Conservation (phyloP, 345 rosid species). For the Camelina sativa region DNA sequence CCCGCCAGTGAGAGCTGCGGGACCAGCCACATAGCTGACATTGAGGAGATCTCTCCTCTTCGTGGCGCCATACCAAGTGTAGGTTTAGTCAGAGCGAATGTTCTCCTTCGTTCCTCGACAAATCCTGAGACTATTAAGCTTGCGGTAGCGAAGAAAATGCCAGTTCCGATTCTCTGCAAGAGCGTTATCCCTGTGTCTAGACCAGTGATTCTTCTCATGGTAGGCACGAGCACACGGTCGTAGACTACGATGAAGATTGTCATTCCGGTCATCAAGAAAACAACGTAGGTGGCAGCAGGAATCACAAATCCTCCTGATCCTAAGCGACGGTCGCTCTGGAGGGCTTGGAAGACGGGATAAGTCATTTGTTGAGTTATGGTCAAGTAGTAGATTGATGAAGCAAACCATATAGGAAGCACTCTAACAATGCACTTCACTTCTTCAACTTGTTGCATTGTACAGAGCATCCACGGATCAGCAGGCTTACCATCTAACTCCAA, state of each 20-base stretch:
- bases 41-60: conserved; percentile 58
- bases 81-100: conserved; percentile 51
- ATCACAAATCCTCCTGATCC: conserved; percentile 52
- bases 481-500: conserved; percentile 57
- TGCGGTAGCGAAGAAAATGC: conserved; percentile 48
- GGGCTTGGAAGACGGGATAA: conserved; percentile 66
- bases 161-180: conserved; percentile 53
- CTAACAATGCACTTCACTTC: conserved; percentile 69
- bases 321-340: conserved; percentile 57
- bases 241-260: conserved; percentile 61
- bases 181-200: conserved; percentile 53
- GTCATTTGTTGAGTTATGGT: conserved; percentile 57
- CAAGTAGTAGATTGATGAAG: conserved; percentile 50
- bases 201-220: conserved; percentile 48
- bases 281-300: conserved; percentile 63
- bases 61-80: conserved; percentile 50
- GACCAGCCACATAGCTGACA: conserved; percentile 60
- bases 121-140: conserved; percentile 52
- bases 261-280: conserved; percentile 59
- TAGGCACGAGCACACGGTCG: conserved; percentile 56
- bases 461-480: conserved; percentile 61
- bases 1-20: conserved; percentile 62
- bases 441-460: conserved; percentile 74
- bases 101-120: conserved; percentile 55
- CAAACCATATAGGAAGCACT: conserved; percentile 66